These are phyloP conservation scores for Fusarium begoniae DNA, from an alignment of 2,329 filamentous ascomycete genomes.

Conservation along the genomic window DNA sequence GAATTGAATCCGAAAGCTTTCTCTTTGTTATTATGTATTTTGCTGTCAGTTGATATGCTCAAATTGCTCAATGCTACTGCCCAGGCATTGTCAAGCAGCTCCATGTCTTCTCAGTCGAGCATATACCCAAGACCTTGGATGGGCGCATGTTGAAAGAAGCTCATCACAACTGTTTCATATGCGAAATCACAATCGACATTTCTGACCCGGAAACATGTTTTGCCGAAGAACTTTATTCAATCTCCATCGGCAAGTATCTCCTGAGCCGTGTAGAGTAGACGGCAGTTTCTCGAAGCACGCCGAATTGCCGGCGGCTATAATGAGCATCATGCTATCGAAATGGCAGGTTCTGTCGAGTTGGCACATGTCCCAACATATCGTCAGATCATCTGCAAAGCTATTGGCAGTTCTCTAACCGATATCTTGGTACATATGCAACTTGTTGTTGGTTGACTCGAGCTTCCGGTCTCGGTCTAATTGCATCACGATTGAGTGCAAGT, in stretches of 20 bases:
- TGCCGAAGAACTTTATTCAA: not conserved
- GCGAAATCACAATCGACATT: not conserved
- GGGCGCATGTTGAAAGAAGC: not conserved
- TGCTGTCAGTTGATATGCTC: not conserved
- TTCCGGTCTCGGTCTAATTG: not conserved
- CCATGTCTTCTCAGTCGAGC: not conserved
- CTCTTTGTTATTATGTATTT: not conserved
- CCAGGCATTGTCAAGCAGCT: not conserved
- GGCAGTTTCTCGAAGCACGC: not conserved
- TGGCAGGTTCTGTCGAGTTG: not conserved
- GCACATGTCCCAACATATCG: not conserved
- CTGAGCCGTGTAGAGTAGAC: not conserved
- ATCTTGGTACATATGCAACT: not conserved
- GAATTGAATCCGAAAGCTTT: not conserved
- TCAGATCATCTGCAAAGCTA: constrained; percentile 27
- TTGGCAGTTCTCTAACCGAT: not conserved
- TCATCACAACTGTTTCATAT: not conserved
- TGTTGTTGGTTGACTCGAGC: not conserved
- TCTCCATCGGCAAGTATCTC: not conserved
- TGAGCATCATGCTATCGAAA: constrained; percentile 9
- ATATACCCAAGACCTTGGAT: not conserved
- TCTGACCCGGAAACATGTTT: constrained; percentile 1
- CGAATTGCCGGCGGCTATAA: constrained; percentile 9
- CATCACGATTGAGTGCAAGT: not conserved
- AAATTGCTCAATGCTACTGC: not conserved